Evolutionary conservation across 805 yeast genomes (phyloP).

Genomic region (Metschnikowia santaceciliae): DNA sequence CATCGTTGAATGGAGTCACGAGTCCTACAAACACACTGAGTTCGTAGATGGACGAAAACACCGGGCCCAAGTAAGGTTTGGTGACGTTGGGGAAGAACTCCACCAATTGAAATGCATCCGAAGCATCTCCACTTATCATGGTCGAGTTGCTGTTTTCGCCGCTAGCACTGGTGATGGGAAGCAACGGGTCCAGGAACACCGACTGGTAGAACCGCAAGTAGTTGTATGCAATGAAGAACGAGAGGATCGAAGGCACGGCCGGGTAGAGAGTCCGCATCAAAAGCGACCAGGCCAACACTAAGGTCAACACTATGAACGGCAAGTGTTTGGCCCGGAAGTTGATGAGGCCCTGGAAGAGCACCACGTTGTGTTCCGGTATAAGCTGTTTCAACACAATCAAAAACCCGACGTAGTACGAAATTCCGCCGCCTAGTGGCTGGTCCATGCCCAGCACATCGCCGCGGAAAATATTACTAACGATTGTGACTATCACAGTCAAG

Average conservation of each 20-base stretch:
- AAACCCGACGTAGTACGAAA: conserved; percentile 50
- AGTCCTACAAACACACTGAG: conserved; percentile 42
- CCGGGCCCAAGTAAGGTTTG: conserved; percentile 48
- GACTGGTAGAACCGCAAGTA: conserved; percentile 77
- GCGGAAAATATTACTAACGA: conserved; percentile 32
- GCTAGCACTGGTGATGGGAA: conserved; percentile 42
- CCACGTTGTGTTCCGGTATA: conserved; percentile 54
- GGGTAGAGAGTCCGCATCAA: conserved; percentile 42
- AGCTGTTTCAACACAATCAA: conserved; percentile 55
- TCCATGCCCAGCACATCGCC: conserved; percentile 36
- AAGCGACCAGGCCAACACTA: conserved; percentile 35
- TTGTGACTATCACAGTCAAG: conserved; percentile 42
- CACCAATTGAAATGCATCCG: conserved; percentile 79
- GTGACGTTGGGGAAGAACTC: conserved; percentile 75
- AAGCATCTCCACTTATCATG: conserved; percentile 70
- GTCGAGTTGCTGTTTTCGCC: conserved; percentile 23
- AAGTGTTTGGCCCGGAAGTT: conserved; percentile 57
- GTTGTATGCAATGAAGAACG: conserved; percentile 67
- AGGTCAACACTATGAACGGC: conserved; percentile 44
- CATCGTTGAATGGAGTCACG: conserved; percentile 60
- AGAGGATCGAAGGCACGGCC: conserved; percentile 49
- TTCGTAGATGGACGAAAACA: conserved; percentile 41
- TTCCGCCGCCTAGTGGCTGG: conserved; percentile 49
- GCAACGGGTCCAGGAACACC: conserved; percentile 49
- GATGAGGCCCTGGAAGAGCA: conserved; percentile 42